Evolutionary conservation across 441 rosid genomes (phyloP).

Genomic region (Aleurites moluccanus): DNA sequence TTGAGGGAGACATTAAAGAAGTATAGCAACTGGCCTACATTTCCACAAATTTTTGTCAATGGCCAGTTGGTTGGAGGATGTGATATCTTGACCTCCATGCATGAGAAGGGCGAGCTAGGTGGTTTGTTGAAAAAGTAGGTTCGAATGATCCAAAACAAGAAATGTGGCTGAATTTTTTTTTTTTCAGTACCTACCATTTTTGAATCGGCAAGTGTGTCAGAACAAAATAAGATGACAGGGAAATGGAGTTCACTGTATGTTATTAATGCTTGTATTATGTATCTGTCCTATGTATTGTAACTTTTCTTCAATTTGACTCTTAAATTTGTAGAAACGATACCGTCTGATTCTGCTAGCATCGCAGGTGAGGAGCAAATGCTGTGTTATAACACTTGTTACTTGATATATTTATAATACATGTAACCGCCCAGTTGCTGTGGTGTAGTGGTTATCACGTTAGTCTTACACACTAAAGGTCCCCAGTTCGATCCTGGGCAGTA

Average conservation of each 20-base stretch:
- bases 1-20: slow-evolving; percentile 89
- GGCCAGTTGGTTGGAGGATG: slow-evolving; percentile 94
- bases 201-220: not conserved
- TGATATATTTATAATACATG: no score
- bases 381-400: no score
- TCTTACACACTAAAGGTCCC: not conserved
- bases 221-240: not conserved
- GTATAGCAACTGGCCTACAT: slow-evolving; percentile 95
- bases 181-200: not conserved
- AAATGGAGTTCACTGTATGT: not conserved
- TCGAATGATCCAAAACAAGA: no score
- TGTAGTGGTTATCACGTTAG: not conserved
- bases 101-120: slow-evolving; percentile 75
- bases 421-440: not conserved
- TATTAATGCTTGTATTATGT: not conserved
- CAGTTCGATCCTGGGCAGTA: not conserved
- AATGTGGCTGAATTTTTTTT: no score
- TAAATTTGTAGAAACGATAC: no score
- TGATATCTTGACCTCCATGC: slow-evolving; percentile 82
- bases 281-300: no score
- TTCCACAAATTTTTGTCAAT: slow-evolving; percentile 79
- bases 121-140: slow-evolving; percentile 44
- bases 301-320: no score
- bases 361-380: no score
- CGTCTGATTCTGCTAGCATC: no score